Conservation (phyloP, 495 filamentous ascomycete species). For the Aspergillus sclerotioniger region DNA sequence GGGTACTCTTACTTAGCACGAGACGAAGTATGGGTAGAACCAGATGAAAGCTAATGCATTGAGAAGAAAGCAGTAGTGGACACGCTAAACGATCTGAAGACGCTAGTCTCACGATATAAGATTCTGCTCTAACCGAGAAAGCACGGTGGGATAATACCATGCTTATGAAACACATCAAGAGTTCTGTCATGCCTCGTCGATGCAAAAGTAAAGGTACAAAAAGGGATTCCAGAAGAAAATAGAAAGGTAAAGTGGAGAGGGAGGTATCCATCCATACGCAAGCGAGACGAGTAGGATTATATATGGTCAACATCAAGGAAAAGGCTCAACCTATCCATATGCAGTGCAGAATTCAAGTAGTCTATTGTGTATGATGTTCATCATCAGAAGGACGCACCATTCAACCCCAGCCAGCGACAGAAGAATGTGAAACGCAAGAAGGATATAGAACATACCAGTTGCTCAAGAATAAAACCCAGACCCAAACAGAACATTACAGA, state of each 20-base stretch:
- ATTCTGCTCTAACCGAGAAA: background rate
- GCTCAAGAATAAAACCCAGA: conserved; percentile 8
- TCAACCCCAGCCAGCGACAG: background rate
- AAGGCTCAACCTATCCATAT: conserved; percentile 10
- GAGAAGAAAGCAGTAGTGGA: no score
- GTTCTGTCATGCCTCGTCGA: conserved; percentile 8
- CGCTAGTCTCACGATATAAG: no score
- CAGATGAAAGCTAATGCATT: no score
- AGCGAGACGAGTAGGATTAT: background rate
- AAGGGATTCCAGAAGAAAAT: background rate
- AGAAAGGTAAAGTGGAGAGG: background rate
- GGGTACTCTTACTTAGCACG: no score
- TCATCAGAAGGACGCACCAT: conserved; percentile 1
- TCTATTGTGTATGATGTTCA: conserved; percentile 8
- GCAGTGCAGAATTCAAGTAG: conserved; percentile 6
- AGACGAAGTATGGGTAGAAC: no score
- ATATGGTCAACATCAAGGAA: background rate
- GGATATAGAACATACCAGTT: conserved; percentile 13
- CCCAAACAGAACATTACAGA: conserved; percentile 19
- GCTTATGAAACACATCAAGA: background rate
- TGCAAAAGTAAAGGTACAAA: background rate
- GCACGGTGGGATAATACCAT: background rate
- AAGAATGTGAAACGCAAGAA: conserved; percentile 1
- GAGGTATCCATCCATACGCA: background rate
- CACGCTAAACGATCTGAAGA: no score